A percentile compares a stretch with the other conserved stretches of the same genome.
phyloP scores from a whole-genome alignment of 306 rosid genomes.

The Vigna reflexopilosa region DNA sequence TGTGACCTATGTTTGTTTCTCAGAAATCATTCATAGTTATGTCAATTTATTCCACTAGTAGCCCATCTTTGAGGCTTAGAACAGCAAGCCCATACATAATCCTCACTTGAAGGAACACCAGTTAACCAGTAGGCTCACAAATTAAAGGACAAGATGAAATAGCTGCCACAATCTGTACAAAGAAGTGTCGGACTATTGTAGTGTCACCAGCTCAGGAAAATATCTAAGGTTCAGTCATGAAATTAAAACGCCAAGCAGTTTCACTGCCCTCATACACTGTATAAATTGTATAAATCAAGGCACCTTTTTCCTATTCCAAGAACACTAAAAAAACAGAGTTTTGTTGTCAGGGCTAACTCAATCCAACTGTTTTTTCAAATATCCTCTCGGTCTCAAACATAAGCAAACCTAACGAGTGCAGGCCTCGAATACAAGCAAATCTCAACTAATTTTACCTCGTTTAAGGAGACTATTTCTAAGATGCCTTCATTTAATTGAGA shows the following conservation, averaged over 20 bases:
- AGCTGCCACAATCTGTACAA: neutral
- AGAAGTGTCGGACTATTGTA: conserved; percentile 8
- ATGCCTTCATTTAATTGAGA: too few species aligned
- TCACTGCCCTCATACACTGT: neutral
- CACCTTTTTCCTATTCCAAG: neutral
- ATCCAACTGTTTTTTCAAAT: neutral
- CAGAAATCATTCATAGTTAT: neutral
- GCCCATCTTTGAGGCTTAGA: neutral
- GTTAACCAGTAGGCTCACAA: neutral
- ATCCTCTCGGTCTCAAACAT: too few species aligned
- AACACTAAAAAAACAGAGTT: neutral
- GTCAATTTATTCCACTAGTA: neutral
- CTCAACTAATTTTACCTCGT: too few species aligned
- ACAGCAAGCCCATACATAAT: neutral
- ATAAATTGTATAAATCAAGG: neutral
- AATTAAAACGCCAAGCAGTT: neutral
- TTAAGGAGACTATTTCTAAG: too few species aligned
- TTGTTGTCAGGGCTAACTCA: neutral
- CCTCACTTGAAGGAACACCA: conserved; percentile 62
- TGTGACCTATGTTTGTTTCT: neutral
- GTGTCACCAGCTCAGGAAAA: neutral
- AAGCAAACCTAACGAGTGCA: too few species aligned
- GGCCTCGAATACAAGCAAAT: too few species aligned
- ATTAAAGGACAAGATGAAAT: conserved; percentile 11
- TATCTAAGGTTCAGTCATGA: neutral